Base-by-base conservation (phyloP, 129 eudicot genomes). In the Deinandra increscens region DNA sequence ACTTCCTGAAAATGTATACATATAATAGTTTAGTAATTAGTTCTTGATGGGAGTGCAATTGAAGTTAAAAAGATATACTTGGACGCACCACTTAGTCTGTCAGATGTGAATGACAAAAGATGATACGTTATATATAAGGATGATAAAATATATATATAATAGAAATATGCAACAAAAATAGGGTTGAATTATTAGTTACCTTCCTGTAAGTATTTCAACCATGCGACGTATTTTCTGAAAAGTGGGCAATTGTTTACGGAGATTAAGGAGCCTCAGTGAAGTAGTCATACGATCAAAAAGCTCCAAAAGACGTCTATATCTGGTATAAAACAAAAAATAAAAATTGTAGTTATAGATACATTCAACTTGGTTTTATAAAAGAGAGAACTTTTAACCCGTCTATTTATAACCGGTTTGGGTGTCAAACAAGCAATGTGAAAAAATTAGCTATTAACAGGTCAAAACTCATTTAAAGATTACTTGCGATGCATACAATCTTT, bases 211-310 rank as follows among this genome's bases (percentile, higher is more conserved):
- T 53, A 64, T 70, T 79, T 84, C 86, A 42, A 90, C 91, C 68
- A 80, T 86, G 22, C 74, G 62, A 46, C 73, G 45, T 5, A 90
- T 60, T 64, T 84, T 86, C 64, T 63, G 71, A 63, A 86, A 90
- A 19, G 71, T 78, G 33, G 95, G 82, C 4, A 69, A 68, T 81
- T 60, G 69, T 38, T 86, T 86, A 3, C 75, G 79, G 43, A 90
- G 73, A 59, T 29, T 15, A 23, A 90, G 87, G 70, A 90, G 78
- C 77, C 97, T 84, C 80, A 90, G 19, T 69, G 97, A 86, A 77
- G 81, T 81, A 67, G 73, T 73, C 94, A 90, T 82, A 60, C 97
- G 78, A 72, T 84, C 76, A 71, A 90, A 86, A 64, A 84, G 22
- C 64, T 86, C 94, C 39, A 80, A 79, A 43, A 90, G 70, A 44